These are phyloP conservation scores for Verbena officinalis DNA, from an alignment of 257 asterid species.

Conservation along the genomic window DNA sequence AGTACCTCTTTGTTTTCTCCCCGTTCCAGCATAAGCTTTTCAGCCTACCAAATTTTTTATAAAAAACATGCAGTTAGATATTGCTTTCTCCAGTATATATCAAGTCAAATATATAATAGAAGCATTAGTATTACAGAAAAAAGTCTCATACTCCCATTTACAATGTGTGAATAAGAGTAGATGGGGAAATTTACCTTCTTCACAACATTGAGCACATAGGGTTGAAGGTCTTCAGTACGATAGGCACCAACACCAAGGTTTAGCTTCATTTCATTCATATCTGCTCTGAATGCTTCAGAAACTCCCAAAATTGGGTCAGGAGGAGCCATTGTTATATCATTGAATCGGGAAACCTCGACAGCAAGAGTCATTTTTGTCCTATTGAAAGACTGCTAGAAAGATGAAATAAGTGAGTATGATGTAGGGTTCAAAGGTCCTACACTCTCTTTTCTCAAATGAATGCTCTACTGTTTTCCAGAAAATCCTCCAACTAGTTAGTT, in stretches of 20 bases:
- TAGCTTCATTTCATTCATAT: conserved; percentile 78
- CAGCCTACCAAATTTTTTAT: conserved; percentile 54
- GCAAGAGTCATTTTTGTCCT: conserved; percentile 63
- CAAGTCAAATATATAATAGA: neutral
- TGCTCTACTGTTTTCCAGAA: neutral
- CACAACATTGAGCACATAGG: conserved; percentile 95
- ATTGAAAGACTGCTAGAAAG: conserved; percentile 54
- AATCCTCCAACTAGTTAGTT: conserved; percentile 9
- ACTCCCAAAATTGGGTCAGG: conserved; percentile 99
- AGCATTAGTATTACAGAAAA: conserved; percentile 6
- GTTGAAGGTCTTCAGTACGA: conserved; percentile 96
- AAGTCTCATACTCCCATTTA: neutral
- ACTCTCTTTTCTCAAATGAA: neutral
- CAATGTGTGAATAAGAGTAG: conserved; percentile 8
- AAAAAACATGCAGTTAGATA: conserved; percentile 5
- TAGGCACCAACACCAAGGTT: conserved; percentile 98
- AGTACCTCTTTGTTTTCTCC: conserved; percentile 96
- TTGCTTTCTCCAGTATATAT: neutral
- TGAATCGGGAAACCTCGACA: conserved; percentile 67
- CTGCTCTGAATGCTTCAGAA: conserved; percentile 97
- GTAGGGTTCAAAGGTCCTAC: neutral
- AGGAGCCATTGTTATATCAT: conserved; percentile 84
- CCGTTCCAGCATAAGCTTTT: conserved; percentile 82
- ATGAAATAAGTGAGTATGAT: conserved; percentile 22
- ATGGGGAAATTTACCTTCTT: conserved; percentile 63